Evolutionary conservation across 345 rosid species (phyloP).

Genomic region (Citrus medica): DNA sequence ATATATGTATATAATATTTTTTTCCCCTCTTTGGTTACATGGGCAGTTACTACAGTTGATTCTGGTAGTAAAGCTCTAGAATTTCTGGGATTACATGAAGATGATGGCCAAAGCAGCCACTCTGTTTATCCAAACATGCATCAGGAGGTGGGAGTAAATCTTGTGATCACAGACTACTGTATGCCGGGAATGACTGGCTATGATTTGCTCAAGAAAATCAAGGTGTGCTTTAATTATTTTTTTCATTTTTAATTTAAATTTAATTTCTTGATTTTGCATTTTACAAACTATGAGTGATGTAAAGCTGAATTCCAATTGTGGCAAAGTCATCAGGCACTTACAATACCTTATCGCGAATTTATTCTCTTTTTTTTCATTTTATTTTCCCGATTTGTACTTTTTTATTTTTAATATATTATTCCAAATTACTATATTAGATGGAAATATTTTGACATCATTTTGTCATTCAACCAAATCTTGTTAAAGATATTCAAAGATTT

Average conservation of each 20-base stretch:
- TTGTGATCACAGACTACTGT: slow-evolving; percentile 72
- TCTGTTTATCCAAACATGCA: slow-evolving; percentile 31
- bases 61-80: slow-evolving; percentile 69
- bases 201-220: slow-evolving; percentile 73
- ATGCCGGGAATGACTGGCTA: slow-evolving; percentile 93
- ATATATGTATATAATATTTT: background rate
- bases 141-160: slow-evolving; percentile 59
- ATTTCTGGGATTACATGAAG: slow-evolving; percentile 57
- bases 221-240: slow-evolving; percentile 32
- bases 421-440: background rate
- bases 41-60: slow-evolving; percentile 71
- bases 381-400: slow-evolving; percentile 1
- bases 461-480: slow-evolving; percentile 7
- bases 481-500: slow-evolving; percentile 23
- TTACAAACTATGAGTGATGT: background rate
- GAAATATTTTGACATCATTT: slow-evolving; percentile 29
- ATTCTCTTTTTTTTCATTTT: too few species aligned
- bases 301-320: background rate
- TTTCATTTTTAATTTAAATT: slow-evolving; percentile 1
- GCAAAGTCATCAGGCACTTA: too few species aligned
- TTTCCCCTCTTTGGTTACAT: background rate
- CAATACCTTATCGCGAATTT: too few species aligned
- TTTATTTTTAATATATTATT: background rate
- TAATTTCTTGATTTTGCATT: background rate
- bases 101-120: slow-evolving; percentile 25